Percentiles rank a stretch among this genome's conserved stretches.
phyloP scores from a whole-genome alignment of 116 monocot species.

The Cymodocea nodosa region DNA sequence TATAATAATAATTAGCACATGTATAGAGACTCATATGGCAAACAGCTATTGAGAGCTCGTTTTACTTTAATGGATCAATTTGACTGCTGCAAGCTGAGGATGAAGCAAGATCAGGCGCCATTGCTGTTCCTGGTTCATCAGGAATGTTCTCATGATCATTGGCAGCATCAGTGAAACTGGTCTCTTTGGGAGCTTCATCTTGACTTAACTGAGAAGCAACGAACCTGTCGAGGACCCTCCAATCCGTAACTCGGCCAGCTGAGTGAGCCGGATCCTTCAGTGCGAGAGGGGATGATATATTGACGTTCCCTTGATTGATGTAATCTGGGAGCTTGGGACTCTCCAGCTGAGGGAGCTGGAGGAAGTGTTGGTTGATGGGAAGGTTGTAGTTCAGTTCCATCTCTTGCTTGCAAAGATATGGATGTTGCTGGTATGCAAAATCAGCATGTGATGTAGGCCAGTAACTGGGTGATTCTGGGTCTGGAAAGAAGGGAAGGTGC shows the following conservation, averaged over 20 bases:
- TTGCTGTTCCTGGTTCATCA: background rate
- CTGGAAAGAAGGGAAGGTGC: constrained; percentile 18
- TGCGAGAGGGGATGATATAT: constrained; percentile 7
- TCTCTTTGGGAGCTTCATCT: background rate
- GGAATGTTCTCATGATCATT: background rate
- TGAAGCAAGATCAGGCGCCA: constrained; percentile 4
- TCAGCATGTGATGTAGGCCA: constrained; percentile 3
- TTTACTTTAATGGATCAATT: constrained; percentile 9
- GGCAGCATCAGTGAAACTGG: background rate
- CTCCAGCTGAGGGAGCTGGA: constrained; percentile 54
- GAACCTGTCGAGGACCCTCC: constrained; percentile 73
- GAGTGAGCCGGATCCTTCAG: constrained; percentile 7
- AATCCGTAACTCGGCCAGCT: constrained; percentile 41
- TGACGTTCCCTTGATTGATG: constrained; percentile 4
- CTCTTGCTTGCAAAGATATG: constrained; percentile 47
- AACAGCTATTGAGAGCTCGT: background rate
- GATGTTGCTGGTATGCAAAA: constrained; percentile 5
- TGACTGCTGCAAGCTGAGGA: constrained; percentile 4
- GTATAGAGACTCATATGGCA: too few relatives aligned
- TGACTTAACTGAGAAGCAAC: constrained; percentile 48
- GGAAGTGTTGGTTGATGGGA: constrained; percentile 20
- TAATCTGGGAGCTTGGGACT: constrained; percentile 37
- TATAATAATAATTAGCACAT: too few relatives aligned
- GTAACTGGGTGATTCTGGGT: constrained; percentile 20
- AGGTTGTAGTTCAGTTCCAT: constrained; percentile 26